Base-by-base conservation (phyloP, 441 rosid species). In the Adansonia gregorii region DNA sequence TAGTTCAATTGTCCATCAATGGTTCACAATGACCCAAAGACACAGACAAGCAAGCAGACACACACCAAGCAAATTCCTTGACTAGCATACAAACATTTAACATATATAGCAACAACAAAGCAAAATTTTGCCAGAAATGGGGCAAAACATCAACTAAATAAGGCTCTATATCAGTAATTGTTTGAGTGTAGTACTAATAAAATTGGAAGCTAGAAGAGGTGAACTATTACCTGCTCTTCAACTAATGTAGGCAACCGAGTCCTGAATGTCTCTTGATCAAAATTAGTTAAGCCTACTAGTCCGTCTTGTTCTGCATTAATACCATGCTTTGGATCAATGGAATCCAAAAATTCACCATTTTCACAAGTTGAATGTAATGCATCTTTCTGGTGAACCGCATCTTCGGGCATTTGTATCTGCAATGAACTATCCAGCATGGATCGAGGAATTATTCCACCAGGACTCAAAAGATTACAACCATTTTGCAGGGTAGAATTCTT, bases 141-240 rank as follows among this genome's bases (percentile, higher is more conserved):
- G 65, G 52, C 6, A 46, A n/a, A 55, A 58, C 74, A 67, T 58
- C 74, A 56, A 71, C 52, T 11, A 59, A 27, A 31, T 61, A 49
- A 17, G 48, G 76, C 31, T 4, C 17, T 8, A 15, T 22, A 46
- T 27, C 11, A 8, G 22, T 6, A 59, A 59, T 31, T 56, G 74
- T 31, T 67, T 20, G 58, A n/a, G 20, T 14, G 55, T 64, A 43
- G 14, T 17, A 75, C 54, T 19, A 46, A 8, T n/a, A 43, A 15
- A 66, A 54, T 58, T 73, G 41, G 17, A 73, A 72, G 76, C 54
- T 67, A 72, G 27, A 73, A 67, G 67, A 39, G 64, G 51, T 52
- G 46, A 51, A 76, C 78, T 22, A 43, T 68, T 79, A 89, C 94
- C 89, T 77, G 88, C 67, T 86, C 89, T 78, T 76, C 87, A n/a